phyloP scores from a whole-genome alignment of 495 filamentous ascomycete genomes.

The Penicillium herquei region DNA sequence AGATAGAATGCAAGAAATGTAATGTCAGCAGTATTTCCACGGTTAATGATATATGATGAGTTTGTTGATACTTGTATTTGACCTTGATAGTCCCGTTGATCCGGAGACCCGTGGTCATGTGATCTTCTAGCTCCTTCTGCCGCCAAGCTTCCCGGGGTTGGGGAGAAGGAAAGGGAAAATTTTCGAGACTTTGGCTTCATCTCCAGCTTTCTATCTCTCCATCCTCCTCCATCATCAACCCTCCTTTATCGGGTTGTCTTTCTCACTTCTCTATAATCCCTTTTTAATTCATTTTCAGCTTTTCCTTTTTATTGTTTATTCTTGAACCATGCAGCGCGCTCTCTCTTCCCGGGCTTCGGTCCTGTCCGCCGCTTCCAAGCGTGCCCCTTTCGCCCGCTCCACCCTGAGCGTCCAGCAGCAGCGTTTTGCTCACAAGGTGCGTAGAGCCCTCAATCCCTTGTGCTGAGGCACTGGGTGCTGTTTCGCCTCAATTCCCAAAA shows the following conservation, averaged over 20 bases:
- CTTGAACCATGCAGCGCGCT: slow-evolving; percentile 65
- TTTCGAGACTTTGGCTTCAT: slow-evolving; percentile 53
- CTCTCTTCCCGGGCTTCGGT: slow-evolving; percentile 66
- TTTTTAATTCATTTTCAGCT: slow-evolving; percentile 22
- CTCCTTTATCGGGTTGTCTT: slow-evolving; percentile 25
- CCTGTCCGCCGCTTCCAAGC: slow-evolving; percentile 65
- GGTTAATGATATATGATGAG: neutral
- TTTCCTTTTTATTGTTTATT: slow-evolving; percentile 33
- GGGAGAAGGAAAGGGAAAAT: slow-evolving; percentile 46
- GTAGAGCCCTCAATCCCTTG: slow-evolving; percentile 20
- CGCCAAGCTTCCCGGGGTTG: slow-evolving; percentile 48
- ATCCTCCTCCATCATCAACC: slow-evolving; percentile 18
- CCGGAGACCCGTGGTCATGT: slow-evolving; percentile 25
- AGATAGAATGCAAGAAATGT: neutral
- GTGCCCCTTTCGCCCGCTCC: slow-evolving; percentile 44
- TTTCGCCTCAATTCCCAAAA: slow-evolving; percentile 22
- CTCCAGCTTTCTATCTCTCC: slow-evolving; percentile 25
- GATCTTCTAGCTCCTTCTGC: slow-evolving; percentile 49
- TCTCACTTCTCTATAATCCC: slow-evolving; percentile 13
- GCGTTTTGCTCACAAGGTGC: slow-evolving; percentile 92
- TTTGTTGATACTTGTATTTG: neutral
- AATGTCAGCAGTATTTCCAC: neutral
- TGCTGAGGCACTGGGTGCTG: neutral
- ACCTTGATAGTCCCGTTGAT: neutral
- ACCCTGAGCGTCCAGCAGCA: slow-evolving; percentile 74